These are phyloP conservation scores for Penicillium griseofulvum DNA, from an alignment of 2,329 filamentous ascomycete species.

Conservation along the genomic window DNA sequence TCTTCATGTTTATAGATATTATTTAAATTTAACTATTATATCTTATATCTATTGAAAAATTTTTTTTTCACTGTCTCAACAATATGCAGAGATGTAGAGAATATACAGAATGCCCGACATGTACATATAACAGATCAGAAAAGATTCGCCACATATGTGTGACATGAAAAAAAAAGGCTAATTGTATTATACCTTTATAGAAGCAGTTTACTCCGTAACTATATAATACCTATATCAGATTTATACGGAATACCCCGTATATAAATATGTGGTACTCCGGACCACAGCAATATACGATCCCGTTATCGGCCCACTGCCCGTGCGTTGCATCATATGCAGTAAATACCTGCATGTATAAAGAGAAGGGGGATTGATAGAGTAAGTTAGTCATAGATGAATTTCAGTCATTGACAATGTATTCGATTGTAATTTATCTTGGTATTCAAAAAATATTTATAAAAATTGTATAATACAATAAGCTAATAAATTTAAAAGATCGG, in stretches of 20 bases:
- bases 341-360: background rate
- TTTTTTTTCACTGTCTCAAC: background rate
- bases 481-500: background rate
- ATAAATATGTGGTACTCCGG: background rate
- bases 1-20: no score
- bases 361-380: background rate
- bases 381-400: no score
- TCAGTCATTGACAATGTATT: no score
- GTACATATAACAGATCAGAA: background rate
- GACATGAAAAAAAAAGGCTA: background rate
- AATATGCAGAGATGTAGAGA: background rate
- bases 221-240: no score
- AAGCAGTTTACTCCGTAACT: no score
- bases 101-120: background rate
- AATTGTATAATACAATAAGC: background rate
- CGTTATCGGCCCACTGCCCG: conserved; percentile 3
- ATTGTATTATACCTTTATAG: background rate
- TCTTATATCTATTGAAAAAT: no score
- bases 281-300: background rate
- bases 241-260: no score
- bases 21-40: no score
- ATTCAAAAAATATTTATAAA: no score
- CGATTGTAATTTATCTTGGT: no score
- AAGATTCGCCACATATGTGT: background rate
- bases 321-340: conserved; percentile 1